Percentiles rank a stretch among this genome's conserved stretches.
phyloP scores from a whole-genome alignment of 2,329 filamentous ascomycete genomes.

The Fusarium sp. region DNA sequence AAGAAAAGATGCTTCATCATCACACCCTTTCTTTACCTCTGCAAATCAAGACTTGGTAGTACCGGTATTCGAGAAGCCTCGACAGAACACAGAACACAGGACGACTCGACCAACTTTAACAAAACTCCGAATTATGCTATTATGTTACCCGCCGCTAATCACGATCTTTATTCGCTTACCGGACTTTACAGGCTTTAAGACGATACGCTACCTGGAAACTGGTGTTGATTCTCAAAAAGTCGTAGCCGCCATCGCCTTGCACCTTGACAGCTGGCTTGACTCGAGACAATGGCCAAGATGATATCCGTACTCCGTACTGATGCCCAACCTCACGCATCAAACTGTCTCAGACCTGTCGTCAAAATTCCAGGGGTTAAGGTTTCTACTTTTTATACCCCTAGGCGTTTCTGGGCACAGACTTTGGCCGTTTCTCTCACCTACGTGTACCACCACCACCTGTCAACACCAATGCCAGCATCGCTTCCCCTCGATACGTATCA shows the following conservation, averaged over 20 bases:
- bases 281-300: not conserved
- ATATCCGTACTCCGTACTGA: not conserved
- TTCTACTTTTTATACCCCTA: slow-evolving; percentile 1
- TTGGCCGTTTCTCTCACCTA: slow-evolving; percentile 8
- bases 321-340: slow-evolving; percentile 1
- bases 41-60: not conserved
- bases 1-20: not conserved
- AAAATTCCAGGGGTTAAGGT: not conserved
- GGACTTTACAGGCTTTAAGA: slow-evolving; percentile 12
- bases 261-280: not conserved
- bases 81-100: not conserved
- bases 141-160: slow-evolving; percentile 27
- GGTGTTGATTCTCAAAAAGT: not conserved
- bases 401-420: slow-evolving; percentile 17
- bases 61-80: not conserved
- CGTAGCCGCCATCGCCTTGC: not conserved
- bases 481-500: not conserved
- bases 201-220: not conserved
- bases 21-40: not conserved
- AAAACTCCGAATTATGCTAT: not conserved
- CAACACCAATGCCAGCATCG: slow-evolving; percentile 11
- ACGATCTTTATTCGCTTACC: slow-evolving; percentile 10
- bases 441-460: slow-evolving; percentile 13
- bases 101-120: not conserved
- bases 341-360: slow-evolving; percentile 19